Evolutionary conservation across 768 basidiomycete species (phyloP).

Genomic region (Termitomyces sp.): DNA sequence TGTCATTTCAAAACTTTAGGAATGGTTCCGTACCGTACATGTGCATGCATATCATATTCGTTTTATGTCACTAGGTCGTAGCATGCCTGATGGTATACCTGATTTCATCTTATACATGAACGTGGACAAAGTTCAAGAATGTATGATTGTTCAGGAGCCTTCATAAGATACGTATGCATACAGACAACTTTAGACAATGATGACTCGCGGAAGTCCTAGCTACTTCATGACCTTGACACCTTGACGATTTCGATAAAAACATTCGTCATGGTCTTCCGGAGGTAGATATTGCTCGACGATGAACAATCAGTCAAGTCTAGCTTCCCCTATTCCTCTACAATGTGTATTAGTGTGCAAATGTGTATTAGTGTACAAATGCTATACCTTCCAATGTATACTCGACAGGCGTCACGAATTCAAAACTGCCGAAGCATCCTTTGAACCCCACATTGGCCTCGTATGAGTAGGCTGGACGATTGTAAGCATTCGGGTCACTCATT

Average conservation of each 20-base stretch:
- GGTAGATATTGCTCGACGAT: background rate
- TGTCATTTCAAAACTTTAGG: slow-evolving; percentile 1
- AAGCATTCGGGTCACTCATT: slow-evolving; percentile 97
- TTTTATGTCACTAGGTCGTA: background rate
- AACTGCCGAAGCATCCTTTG: slow-evolving; percentile 69
- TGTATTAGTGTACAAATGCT: no score
- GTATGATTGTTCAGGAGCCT: background rate
- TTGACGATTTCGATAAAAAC: slow-evolving; percentile 12
- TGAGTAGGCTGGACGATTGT: slow-evolving; percentile 90
- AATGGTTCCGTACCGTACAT: background rate
- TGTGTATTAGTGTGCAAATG: background rate
- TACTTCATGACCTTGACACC: slow-evolving; percentile 15
- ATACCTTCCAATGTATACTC: background rate
- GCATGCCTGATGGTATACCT: background rate
- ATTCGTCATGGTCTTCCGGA: background rate
- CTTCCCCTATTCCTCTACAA: background rate
- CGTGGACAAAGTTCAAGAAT: background rate
- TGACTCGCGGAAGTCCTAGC: slow-evolving; percentile 11
- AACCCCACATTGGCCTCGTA: slow-evolving; percentile 91
- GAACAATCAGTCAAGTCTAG: background rate
- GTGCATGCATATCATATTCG: background rate
- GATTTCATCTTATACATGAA: background rate
- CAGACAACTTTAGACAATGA: background rate
- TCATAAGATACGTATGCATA: no score
- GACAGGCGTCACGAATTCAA: slow-evolving; percentile 48